Base-by-base conservation (phyloP, 2,329 filamentous ascomycete species). In the Escovopsis weberi region DNA sequence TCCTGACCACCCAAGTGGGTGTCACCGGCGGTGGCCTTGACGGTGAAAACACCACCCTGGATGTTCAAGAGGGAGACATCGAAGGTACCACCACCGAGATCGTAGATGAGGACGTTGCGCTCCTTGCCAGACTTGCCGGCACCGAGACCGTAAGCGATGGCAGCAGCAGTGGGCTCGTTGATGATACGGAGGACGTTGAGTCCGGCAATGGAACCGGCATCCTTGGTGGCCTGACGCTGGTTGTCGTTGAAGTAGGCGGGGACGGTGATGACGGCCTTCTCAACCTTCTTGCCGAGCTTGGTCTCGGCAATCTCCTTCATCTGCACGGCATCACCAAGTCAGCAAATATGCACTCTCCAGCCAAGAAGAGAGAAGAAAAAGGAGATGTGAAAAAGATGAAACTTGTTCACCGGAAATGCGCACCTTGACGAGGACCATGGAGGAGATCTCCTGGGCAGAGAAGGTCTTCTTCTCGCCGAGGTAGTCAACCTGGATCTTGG, bases 231-330 rank as follows among this genome's bases (percentile, higher is more conserved):
- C 72, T 96, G 91, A 72, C 91, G 84, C 76, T 98, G 91, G 77
- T 94, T 94, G 80, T 98, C 91, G 78, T 96, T 96, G 85, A 98
- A 98, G 79, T 98, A 98, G 63, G 91, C 91, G 45, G 91, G 91
- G 46, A 96, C 91, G 49, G 91, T 98, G 68, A 98, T 88, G 65
- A 98, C 91, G 52, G 91, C 91, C 80, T 96, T 96, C 72, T 91
- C 81, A 59, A 96, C 88, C 75, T 91, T 94, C 82, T 93, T 94
- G 68, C 87, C 91, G 58, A 98, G 80, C 79, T 98, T 96, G 68
- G 75, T 77, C 77, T 98, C 91, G 59, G 91, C 91, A 64, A 95
- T 87, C 72, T 98, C 91, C 78, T 94, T 94, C 89, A 96, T 95
- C 89, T 94, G 59, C 28, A 9, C 28, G 28, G 28, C 11, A 7